Percentiles rank a stretch among this genome's conserved stretches.
Conservation (phyloP, 371 early-diverging fungal genomes). For the Coemansia sp. region DNA sequence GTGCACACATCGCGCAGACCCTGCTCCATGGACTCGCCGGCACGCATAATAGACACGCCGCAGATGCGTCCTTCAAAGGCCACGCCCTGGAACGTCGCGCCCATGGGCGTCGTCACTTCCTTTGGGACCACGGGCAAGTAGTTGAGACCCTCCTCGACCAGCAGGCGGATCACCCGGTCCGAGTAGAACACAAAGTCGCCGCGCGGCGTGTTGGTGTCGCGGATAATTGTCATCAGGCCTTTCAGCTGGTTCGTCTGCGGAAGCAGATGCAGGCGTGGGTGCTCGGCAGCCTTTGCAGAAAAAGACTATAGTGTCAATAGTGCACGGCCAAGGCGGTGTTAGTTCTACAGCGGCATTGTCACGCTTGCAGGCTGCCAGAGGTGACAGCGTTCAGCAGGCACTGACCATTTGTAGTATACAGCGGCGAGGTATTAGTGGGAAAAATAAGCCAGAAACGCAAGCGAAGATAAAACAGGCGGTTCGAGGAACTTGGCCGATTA, state of each 20-base stretch:
- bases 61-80: conserved; percentile 87
- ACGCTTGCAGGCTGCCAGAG: not conserved
- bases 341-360: not conserved
- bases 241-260: conserved; percentile 76
- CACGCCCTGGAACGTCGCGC: conserved; percentile 69
- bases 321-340: not conserved
- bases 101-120: conserved; percentile 76
- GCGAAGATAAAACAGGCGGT: too few species aligned
- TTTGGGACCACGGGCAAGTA: conserved; percentile 84
- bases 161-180: conserved; percentile 86
- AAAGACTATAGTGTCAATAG: conserved; percentile 19
- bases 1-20: conserved; percentile 89
- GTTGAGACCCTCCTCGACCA: conserved; percentile 93
- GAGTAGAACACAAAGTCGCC: conserved; percentile 93
- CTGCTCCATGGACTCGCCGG: conserved; percentile 92
- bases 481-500: not conserved
- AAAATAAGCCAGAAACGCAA: not conserved
- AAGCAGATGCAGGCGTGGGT: conserved; percentile 66
- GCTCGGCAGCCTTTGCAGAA: conserved; percentile 24
- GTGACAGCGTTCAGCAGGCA: too few species aligned
- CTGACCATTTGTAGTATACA: conserved; percentile 1
- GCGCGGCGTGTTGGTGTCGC: conserved; percentile 74
- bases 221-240: conserved; percentile 83
- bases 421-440: too few species aligned
- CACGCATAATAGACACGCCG: conserved; percentile 95